Evolutionary conservation across 192 early-diverging fungal species (phyloP).

Genomic region (Backusella tuberculispora): DNA sequence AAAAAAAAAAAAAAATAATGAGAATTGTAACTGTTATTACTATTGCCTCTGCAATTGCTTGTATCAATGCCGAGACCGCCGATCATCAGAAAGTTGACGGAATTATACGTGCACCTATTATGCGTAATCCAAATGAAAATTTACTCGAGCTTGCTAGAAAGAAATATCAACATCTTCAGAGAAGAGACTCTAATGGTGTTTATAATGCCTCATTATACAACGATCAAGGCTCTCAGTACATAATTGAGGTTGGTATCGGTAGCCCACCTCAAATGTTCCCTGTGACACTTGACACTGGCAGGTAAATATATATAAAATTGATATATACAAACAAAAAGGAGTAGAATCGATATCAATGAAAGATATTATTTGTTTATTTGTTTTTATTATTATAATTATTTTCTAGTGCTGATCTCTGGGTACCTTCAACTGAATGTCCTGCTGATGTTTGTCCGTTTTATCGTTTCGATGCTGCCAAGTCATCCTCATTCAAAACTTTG

Average conservation of each 20-base stretch:
- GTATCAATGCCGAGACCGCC: background rate
- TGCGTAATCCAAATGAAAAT: constrained; percentile 15
- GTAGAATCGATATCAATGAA: background rate
- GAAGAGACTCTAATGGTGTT: background rate
- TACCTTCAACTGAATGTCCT: constrained; percentile 29
- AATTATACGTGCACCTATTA: constrained; percentile 33
- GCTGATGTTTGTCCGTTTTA: constrained; percentile 15
- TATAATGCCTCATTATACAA: constrained; percentile 31
- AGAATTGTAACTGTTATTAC: background rate
- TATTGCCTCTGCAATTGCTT: constrained; percentile 3
- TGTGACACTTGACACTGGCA: constrained; percentile 42
- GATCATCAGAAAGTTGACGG: constrained; percentile 8
- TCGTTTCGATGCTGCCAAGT: constrained; percentile 17
- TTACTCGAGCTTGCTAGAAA: constrained; percentile 16
- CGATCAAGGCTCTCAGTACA: constrained; percentile 40
- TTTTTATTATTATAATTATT: background rate
- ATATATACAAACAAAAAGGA: constrained; percentile 14
- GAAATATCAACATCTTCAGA: constrained; percentile 15
- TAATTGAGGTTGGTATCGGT: constrained; percentile 37
- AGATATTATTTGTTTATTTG: background rate
- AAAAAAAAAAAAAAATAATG: constrained; percentile 2
- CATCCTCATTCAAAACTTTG: constrained; percentile 17
- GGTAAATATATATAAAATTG: constrained; percentile 28
- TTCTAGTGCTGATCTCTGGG: constrained; percentile 37
- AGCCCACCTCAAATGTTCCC: constrained; percentile 35